Percentiles rank a stretch among this genome's conserved stretches.
Evolutionary conservation across 768 basidiomycete genomes (phyloP).

Genomic region (Hygrophoropsis aurantiaca): DNA sequence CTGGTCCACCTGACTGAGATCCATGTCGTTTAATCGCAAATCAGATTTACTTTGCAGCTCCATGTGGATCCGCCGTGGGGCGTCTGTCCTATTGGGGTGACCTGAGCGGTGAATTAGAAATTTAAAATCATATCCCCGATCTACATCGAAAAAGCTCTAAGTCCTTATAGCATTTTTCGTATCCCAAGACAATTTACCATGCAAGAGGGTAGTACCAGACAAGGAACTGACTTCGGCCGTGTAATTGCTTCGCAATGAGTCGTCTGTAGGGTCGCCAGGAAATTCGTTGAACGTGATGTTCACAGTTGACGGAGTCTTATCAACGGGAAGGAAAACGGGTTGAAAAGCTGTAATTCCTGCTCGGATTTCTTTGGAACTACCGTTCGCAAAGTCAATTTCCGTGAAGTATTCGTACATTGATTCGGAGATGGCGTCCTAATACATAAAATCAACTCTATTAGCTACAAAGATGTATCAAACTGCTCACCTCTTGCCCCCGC

Average conservation of each 20-base stretch:
- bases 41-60: neutral
- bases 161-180: no score
- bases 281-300: neutral
- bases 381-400: conserved; percentile 13
- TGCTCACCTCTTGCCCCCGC: no score
- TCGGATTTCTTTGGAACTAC: conserved; percentile 6
- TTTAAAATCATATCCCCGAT: neutral
- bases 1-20: neutral
- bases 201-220: neutral
- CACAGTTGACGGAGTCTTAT: neutral
- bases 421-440: neutral
- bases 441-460: no score
- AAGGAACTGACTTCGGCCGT: conserved; percentile 2
- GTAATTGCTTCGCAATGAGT: conserved; percentile 5
- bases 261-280: neutral
- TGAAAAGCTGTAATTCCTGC: conserved; percentile 4
- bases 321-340: neutral
- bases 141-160: conserved; percentile 1
- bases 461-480: no score
- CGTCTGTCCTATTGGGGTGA: conserved; percentile 4
- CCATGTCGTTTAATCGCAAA: neutral
- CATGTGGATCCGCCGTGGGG: neutral
- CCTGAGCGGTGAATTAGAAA: conserved; percentile 3
- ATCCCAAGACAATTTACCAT: neutral
- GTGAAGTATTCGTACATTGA: conserved; percentile 19